Base-by-base conservation (phyloP, 1,284 basidiomycete genomes). In the Xanthoconium separans region DNA sequence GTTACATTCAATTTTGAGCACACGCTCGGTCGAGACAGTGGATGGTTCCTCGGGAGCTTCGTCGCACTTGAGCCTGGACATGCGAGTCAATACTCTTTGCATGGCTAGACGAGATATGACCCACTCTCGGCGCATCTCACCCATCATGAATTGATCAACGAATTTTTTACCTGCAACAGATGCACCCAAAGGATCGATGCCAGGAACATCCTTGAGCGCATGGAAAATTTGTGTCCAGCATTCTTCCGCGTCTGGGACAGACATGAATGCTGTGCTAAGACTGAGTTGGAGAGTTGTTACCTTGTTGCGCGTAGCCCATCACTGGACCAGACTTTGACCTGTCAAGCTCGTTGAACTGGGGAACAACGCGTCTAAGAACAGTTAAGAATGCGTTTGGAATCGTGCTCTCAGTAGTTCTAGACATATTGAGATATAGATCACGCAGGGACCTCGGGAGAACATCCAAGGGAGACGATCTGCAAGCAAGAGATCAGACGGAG, bases 1-100 rank as follows among this genome's bases (percentile, higher is more conserved):
- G 72, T 97, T 97, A 70, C 96, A 98, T 62, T 94, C 91, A 30
- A 99, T 76, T 71, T 98, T 96, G 47, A 93, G 79, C 31, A 94
- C 88, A 30, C 81, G 83, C 64, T 98, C 95, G 7, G 71, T 77
- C 0, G 80, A 74, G 2, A 84, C 70, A 2, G 87, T 83, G 1
- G 87, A 68, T 0, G 82, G 75, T 66, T 99, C 96, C 10, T 91
- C 86, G 0, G 89, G 80, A 1, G 91, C 85, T 70, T 98, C 96
- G 49, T 83, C 81, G 59, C 85, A 89, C 59, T 81, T 87, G 55
- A 93, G 67, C 58, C 91, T 95, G 56, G 11, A 29, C 9, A 11
- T 24, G 29, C 11, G 30, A 29, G 31, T 27, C 20, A 43, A 44
- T n/a, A 16, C 30, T 59, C 30, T 34, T 51, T 18, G 57, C 55